Base-by-base conservation (phyloP, 129 eudicot genomes). In the Chrysanthemum makinoi region DNA sequence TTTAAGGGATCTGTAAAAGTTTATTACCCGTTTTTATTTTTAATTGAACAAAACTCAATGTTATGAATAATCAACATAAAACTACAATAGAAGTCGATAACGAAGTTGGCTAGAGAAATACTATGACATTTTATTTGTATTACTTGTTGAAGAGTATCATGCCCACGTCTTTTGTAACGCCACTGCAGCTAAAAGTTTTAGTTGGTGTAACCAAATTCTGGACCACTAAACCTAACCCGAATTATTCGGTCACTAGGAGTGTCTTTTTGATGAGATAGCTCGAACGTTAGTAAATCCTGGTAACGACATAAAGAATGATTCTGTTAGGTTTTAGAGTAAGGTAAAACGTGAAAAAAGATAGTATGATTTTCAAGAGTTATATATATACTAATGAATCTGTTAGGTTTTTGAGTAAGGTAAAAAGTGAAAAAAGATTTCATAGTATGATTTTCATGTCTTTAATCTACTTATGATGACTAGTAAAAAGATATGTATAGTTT, bases 151-250 rank as follows among this genome's bases (percentile, higher is more conserved):
- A 35, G 43, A 35, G 43, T 35, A 35, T 35, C 43, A 35, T 35
- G 43, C 6, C 43, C 43, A 6, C 8, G 9, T 35, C 43, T 35
- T 35, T 35, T 35, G 43, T 26, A 60, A 51, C 62, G 59, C 54
- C 68, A 68, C 48, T 6, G 9, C 46, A 30, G 0, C 70, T 50
- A 76, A 60, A 69, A 69, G 4, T 7, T 17, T 16, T 75, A 57
- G 74, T 75, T 48, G 80, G 65, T 62, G 62, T 62, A 70, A 77
- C 72, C 72, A 43, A 53, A 47, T 62, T 24, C 2, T 49, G 50
- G 62, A 70, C 77, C 77, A 64, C 66, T 22, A 70, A 24, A 77
- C 76, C 72, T 62, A 77, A 77, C 71, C 49, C 56, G 26, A 12
- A 58, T 60, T 22, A 50, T 69, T 59, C 14, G 4, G 75, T 68